phyloP scores from a whole-genome alignment of 2,329 filamentous ascomycete species.

The Fusarium sp. region DNA sequence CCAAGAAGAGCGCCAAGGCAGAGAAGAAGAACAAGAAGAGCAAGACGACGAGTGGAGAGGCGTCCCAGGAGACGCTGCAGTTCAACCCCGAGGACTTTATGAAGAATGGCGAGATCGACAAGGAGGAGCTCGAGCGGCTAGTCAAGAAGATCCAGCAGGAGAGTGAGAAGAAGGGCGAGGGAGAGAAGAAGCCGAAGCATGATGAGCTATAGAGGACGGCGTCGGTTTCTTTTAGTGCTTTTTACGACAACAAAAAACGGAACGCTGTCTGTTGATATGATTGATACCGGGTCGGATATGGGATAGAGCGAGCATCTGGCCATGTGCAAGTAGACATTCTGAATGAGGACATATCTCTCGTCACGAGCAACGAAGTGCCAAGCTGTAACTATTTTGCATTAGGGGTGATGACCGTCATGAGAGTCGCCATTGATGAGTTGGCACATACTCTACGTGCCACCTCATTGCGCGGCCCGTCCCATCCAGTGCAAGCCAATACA shows the following conservation, averaged over 20 bases:
- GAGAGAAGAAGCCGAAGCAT: conserved; percentile 48
- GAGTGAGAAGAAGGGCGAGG: conserved; percentile 40
- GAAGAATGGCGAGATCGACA: conserved; percentile 51
- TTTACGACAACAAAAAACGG: conserved; percentile 27
- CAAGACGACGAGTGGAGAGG: conserved; percentile 55
- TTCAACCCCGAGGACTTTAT: conserved; percentile 64
- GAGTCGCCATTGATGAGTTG: neutral
- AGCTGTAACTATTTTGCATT: neutral
- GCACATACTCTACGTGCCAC: neutral
- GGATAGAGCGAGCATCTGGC: conserved; percentile 44
- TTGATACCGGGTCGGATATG: conserved; percentile 42
- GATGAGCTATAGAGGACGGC: conserved; percentile 55
- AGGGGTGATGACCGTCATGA: neutral
- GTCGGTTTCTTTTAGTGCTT: conserved; percentile 31
- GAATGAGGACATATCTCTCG: conserved; percentile 28
- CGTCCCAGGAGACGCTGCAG: conserved; percentile 60
- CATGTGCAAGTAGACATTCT: conserved; percentile 28
- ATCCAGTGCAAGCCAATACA: conserved; percentile 2
- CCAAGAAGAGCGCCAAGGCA: conserved; percentile 60
- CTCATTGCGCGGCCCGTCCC: conserved; percentile 2
- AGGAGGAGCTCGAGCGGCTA: conserved; percentile 49
- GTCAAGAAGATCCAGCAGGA: conserved; percentile 45
- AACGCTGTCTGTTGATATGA: conserved; percentile 27
- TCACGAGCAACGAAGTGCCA: neutral
- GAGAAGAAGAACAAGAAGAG: conserved; percentile 59